Percentiles rank a stretch among this genome's conserved stretches.
phyloP scores from a whole-genome alignment of 768 basidiomycete species.

The Termitomyces sp. region DNA sequence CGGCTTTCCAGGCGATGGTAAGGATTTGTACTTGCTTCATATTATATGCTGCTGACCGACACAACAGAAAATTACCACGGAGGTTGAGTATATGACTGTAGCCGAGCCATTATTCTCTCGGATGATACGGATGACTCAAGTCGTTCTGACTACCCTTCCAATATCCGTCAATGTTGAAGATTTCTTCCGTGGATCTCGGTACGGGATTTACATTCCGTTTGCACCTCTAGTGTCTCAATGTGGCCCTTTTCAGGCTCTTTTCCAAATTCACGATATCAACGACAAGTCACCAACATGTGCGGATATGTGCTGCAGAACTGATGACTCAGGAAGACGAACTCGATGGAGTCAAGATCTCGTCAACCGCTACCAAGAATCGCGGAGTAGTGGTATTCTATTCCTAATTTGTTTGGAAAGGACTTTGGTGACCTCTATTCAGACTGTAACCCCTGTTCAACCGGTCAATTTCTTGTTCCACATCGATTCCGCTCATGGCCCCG shows the following conservation, averaged over 20 bases:
- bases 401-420: neutral
- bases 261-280: slow-evolving; percentile 90
- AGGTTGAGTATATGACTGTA: slow-evolving; percentile 62
- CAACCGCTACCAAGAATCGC: slow-evolving; percentile 40
- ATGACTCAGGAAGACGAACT: slow-evolving; percentile 36
- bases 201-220: neutral
- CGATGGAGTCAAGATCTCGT: slow-evolving; percentile 46
- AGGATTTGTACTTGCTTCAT: neutral
- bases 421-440: slow-evolving; percentile 37
- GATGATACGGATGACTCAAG: slow-evolving; percentile 45
- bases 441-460: slow-evolving; percentile 68
- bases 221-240: neutral
- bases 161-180: slow-evolving; percentile 94
- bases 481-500: slow-evolving; percentile 56
- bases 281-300: slow-evolving; percentile 73
- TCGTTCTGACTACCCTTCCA: slow-evolving; percentile 68
- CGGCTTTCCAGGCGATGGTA: slow-evolving; percentile 58
- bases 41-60: neutral
- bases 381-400: slow-evolving; percentile 39
- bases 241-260: slow-evolving; percentile 53
- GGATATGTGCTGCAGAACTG: slow-evolving; percentile 58
- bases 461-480: slow-evolving; percentile 79
- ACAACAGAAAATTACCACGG: slow-evolving; percentile 60
- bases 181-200: slow-evolving; percentile 88
- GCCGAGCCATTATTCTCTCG: slow-evolving; percentile 49